Conservation (phyloP, 2,329 filamentous ascomycete genomes). For the Pseudogymnoascus sp. region DNA sequence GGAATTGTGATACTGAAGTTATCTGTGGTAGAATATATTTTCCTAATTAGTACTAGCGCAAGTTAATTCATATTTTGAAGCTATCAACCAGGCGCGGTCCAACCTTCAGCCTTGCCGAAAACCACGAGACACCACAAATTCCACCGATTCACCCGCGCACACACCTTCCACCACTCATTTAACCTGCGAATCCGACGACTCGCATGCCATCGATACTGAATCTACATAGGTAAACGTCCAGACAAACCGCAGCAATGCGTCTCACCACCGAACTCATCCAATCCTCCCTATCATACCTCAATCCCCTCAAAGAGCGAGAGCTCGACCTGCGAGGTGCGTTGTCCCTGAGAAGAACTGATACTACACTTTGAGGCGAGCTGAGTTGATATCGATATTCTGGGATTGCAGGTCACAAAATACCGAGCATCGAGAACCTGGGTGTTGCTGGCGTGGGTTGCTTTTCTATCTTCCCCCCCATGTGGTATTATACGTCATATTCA, state of each 20-base stretch:
- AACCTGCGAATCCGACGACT: background rate
- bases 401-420: conserved; percentile 90
- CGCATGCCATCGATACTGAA: background rate
- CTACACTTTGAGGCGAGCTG: conserved; percentile 75
- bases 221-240: conserved; percentile 4
- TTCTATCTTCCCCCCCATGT: conserved; percentile 8
- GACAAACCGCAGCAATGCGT: conserved; percentile 56
- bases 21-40: background rate
- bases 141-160: background rate
- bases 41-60: conserved; percentile 5
- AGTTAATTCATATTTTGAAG: conserved; percentile 5
- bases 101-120: conserved; percentile 10
- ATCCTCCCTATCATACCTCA: conserved; percentile 93
- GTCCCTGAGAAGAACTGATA: conserved; percentile 81
- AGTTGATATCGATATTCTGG: conserved; percentile 64
- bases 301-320: conserved; percentile 97
- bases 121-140: conserved; percentile 1
- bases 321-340: conserved; percentile 97
- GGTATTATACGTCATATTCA: background rate
- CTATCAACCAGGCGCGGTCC: conserved; percentile 3
- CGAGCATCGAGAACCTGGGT: conserved; percentile 94
- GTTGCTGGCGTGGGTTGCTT: conserved; percentile 68
- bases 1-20: background rate
- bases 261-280: conserved; percentile 92
- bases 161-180: background rate